These are phyloP conservation scores for Lactifluus subvellereus DNA, from an alignment of 768 basidiomycete genomes.

Conservation along the genomic window DNA sequence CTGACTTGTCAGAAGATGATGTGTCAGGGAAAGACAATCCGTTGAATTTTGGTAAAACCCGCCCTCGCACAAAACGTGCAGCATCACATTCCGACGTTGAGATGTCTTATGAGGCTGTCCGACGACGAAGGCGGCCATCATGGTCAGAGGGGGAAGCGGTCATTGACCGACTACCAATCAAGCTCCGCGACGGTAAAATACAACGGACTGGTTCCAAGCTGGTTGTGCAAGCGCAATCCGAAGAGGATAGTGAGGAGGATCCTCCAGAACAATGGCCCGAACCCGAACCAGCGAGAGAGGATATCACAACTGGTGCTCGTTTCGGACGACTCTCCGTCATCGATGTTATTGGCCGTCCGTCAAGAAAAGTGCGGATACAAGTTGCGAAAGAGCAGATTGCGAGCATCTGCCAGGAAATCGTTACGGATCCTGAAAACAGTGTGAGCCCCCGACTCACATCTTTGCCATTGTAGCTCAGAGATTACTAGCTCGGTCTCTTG, in stretches of 20 bases:
- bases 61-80: constrained; percentile 19
- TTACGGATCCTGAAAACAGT: constrained; percentile 91
- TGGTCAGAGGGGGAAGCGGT: constrained; percentile 44
- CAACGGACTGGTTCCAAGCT: constrained; percentile 46
- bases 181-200: constrained; percentile 75
- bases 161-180: constrained; percentile 74
- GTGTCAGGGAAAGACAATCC: constrained; percentile 28
- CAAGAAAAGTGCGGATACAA: constrained; percentile 60
- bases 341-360: constrained; percentile 61
- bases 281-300: constrained; percentile 43
- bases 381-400: constrained; percentile 93
- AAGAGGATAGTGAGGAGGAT: constrained; percentile 36
- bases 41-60: constrained; percentile 23
- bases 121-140: constrained; percentile 46
- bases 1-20: constrained; percentile 30
- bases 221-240: constrained; percentile 25
- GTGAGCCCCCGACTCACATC: constrained; percentile 41
- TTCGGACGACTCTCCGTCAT: constrained; percentile 81
- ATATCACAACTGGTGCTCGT: constrained; percentile 76
- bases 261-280: constrained; percentile 25
- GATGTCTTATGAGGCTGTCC: constrained; percentile 65
- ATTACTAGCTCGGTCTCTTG: constrained; percentile 71
- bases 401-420: constrained; percentile 85
- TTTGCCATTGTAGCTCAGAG: constrained; percentile 5
- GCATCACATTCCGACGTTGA: constrained; percentile 50